Conservation (phyloP, 371 early-diverging fungal genomes). For the Apophysomyces variabilis region DNA sequence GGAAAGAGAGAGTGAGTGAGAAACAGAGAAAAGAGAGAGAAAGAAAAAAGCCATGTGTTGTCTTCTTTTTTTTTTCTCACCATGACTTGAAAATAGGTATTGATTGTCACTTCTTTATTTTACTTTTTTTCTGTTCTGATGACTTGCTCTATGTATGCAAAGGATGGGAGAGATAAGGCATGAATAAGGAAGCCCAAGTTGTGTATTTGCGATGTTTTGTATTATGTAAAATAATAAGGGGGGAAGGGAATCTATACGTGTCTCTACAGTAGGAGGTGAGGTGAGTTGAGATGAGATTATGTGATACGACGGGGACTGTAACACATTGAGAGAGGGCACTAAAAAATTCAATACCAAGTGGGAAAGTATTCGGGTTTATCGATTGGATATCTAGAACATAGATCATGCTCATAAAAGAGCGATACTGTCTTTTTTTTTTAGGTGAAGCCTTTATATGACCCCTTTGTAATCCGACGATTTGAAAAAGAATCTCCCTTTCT, state of each 20-base stretch:
- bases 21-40: constrained; percentile 3
- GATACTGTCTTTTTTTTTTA: background rate
- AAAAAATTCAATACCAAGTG: background rate
- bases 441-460: background rate
- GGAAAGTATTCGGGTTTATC: background rate
- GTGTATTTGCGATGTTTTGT: no score
- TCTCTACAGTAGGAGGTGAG: no score
- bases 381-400: constrained; percentile 34
- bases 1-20: constrained; percentile 5
- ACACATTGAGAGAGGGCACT: background rate
- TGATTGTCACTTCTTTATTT: no score
- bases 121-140: no score
- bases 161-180: no score
- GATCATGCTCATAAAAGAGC: background rate
- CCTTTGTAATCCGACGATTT: background rate
- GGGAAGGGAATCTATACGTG: no score
- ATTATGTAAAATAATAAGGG: no score
- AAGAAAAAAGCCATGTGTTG: background rate
- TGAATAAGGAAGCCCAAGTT: background rate
- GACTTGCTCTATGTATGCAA: no score
- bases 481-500: constrained; percentile 3
- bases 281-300: background rate
- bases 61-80: no score
- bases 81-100: no score
- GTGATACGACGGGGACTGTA: background rate